A percentile compares a stretch with the other conserved stretches of the same genome.
phyloP scores from a whole-genome alignment of 768 basidiomycete genomes.

The Pleurotus citrinopileatus region DNA sequence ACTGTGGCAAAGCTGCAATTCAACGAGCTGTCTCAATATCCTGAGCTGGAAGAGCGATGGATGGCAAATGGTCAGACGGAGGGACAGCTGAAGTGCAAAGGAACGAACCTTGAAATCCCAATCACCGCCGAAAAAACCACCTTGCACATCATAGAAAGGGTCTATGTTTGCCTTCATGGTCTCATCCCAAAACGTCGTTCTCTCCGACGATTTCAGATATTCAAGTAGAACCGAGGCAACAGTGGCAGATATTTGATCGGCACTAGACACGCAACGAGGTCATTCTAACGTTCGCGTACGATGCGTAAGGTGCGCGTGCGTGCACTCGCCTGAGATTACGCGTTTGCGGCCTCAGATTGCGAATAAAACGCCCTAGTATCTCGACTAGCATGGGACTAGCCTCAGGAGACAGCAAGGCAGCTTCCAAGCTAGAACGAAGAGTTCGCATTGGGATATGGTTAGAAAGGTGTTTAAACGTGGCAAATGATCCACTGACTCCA shows the following conservation, averaged over 20 bases:
- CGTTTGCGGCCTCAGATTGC: constrained; percentile 83
- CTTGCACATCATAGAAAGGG: constrained; percentile 62
- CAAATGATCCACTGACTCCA: constrained; percentile 63
- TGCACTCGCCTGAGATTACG: constrained; percentile 81
- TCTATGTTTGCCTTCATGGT: constrained; percentile 63
- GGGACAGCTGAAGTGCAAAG: constrained; percentile 12
- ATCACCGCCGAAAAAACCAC: constrained; percentile 76
- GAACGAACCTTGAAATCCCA: constrained; percentile 79
- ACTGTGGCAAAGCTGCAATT: constrained; percentile 74
- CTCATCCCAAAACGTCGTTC: constrained; percentile 82
- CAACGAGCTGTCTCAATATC: constrained; percentile 81
- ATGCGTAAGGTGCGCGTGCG: constrained; percentile 25
- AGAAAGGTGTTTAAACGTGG: constrained; percentile 14
- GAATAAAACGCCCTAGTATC: constrained; percentile 72
- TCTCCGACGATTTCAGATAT: constrained; percentile 68
- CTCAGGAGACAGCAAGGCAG: constrained; percentile 69
- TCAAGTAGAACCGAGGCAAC: constrained; percentile 67
- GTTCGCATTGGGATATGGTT: neutral
- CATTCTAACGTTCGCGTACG: constrained; percentile 29
- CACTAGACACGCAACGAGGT: constrained; percentile 43
- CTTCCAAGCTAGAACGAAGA: constrained; percentile 59
- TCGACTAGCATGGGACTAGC: constrained; percentile 71
- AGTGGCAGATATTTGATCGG: constrained; percentile 80
- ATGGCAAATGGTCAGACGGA: constrained; percentile 1
- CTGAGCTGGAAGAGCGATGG: constrained; percentile 52